phyloP scores from a whole-genome alignment of 805 yeast species.

The Metschnikowia bowlesiae region DNA sequence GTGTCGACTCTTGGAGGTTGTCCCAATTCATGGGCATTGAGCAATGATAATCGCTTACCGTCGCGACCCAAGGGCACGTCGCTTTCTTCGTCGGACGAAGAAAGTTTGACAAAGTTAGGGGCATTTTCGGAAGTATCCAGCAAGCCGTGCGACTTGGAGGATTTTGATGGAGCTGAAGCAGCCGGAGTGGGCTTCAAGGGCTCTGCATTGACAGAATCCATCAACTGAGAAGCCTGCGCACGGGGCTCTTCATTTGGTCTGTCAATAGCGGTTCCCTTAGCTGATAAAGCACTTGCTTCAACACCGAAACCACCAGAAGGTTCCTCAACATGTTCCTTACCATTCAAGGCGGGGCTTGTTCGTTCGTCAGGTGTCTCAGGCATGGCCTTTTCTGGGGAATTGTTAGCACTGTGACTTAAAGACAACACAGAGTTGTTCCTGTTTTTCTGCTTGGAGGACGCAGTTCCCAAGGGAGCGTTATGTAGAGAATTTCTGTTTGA shows the following conservation, averaged over 20 bases:
- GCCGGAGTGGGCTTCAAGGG: background rate
- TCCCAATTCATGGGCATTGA: conserved; percentile 31
- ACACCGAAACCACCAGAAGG: background rate
- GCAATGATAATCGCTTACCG: conserved; percentile 28
- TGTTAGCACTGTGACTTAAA: background rate
- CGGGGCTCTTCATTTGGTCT: background rate
- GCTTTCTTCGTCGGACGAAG: conserved; percentile 29
- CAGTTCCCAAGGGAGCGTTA: conserved; percentile 5
- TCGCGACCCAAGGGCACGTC: conserved; percentile 20
- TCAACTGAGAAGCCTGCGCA: background rate
- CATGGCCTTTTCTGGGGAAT: background rate
- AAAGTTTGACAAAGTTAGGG: conserved; percentile 36
- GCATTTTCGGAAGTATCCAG: conserved; percentile 11
- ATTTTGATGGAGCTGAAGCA: background rate
- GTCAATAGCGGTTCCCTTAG: background rate
- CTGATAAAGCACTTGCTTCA: background rate
- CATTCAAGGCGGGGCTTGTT: background rate
- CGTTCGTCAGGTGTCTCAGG: background rate
- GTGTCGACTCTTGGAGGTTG: conserved; percentile 16
- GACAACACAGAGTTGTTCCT: conserved; percentile 1
- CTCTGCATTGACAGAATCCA: conserved; percentile 1
- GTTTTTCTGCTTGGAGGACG: background rate
- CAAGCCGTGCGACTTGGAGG: background rate
- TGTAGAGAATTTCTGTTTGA: conserved; percentile 12
- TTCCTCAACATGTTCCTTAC: background rate